Percentiles rank a stretch among this genome's conserved stretches.
phyloP scores from a whole-genome alignment of 768 basidiomycete species.

The Collybiopsis luxurians region DNA sequence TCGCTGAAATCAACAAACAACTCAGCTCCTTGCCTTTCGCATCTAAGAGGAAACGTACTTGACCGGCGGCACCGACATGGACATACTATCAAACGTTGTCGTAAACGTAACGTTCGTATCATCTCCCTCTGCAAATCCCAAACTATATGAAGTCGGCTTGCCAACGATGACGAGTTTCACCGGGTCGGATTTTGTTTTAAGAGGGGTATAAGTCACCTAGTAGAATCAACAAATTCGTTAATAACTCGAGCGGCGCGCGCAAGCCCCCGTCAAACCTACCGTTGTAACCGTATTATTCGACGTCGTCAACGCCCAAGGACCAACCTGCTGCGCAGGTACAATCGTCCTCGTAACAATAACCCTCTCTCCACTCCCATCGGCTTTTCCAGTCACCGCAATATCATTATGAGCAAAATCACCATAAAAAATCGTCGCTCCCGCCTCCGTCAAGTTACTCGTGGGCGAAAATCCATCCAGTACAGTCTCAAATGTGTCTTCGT shows the following conservation, averaged over 20 bases:
- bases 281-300: slow-evolving; percentile 26
- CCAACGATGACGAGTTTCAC: slow-evolving; percentile 29
- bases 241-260: no score
- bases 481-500: slow-evolving; percentile 36
- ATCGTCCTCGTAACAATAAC: slow-evolving; percentile 27
- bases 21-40: background rate
- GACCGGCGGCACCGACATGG: slow-evolving; percentile 28
- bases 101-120: slow-evolving; percentile 21
- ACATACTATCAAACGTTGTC: slow-evolving; percentile 27
- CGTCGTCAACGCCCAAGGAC: slow-evolving; percentile 31
- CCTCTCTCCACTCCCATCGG: slow-evolving; percentile 17
- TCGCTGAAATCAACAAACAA: no score
- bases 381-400: slow-evolving; percentile 27
- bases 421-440: slow-evolving; percentile 34
- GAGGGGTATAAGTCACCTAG: slow-evolving; percentile 18
- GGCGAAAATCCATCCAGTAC: slow-evolving; percentile 27
- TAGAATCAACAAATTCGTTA: background rate
- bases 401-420: slow-evolving; percentile 36
- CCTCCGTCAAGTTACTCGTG: slow-evolving; percentile 29
- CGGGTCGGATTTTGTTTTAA: slow-evolving; percentile 20
- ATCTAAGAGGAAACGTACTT: slow-evolving; percentile 23
- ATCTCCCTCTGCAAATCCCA: slow-evolving; percentile 32
- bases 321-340: slow-evolving; percentile 29
- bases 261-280: no score
- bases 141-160: slow-evolving; percentile 24